These are phyloP conservation scores for Blastocystis sp. DNA, from an alignment of 352 stramenopile genomes.

Conservation along the genomic window DNA sequence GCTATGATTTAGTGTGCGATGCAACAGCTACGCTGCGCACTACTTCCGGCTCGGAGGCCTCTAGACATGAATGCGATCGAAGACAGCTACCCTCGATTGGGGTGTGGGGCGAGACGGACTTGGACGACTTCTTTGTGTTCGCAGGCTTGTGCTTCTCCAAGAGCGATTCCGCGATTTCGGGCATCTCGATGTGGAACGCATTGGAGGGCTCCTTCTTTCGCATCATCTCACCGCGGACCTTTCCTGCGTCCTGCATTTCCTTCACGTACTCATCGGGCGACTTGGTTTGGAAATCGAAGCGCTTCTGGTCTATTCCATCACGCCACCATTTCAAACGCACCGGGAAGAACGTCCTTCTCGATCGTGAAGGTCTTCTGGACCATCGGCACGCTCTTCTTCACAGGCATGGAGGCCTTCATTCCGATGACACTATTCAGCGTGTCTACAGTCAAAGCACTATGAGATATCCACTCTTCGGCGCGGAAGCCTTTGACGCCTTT, in stretches of 20 bases:
- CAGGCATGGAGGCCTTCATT: not conserved
- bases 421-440: slow-evolving; percentile 33
- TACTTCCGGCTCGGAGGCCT: slow-evolving; percentile 6
- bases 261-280: slow-evolving; percentile 58
- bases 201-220: not conserved
- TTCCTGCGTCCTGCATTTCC: slow-evolving; percentile 10
- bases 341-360: not conserved
- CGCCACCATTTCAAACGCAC: not conserved
- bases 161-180: not conserved
- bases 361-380: not conserved
- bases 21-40: not conserved
- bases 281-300: slow-evolving; percentile 32
- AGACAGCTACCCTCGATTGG: not conserved
- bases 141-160: not conserved
- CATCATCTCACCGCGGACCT: not conserved
- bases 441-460: slow-evolving; percentile 9
- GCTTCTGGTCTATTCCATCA: not conserved
- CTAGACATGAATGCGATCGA: slow-evolving; percentile 16
- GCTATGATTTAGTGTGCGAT: not conserved
- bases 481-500: not conserved
- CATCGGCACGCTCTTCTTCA: not conserved
- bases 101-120: slow-evolving; percentile 16
- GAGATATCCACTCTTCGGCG: slow-evolving; percentile 12
- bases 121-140: slow-evolving; percentile 14
- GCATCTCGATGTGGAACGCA: not conserved